These are phyloP conservation scores for Quercus engelmannii DNA, from an alignment of 306 rosid genomes.

Conservation along the genomic window DNA sequence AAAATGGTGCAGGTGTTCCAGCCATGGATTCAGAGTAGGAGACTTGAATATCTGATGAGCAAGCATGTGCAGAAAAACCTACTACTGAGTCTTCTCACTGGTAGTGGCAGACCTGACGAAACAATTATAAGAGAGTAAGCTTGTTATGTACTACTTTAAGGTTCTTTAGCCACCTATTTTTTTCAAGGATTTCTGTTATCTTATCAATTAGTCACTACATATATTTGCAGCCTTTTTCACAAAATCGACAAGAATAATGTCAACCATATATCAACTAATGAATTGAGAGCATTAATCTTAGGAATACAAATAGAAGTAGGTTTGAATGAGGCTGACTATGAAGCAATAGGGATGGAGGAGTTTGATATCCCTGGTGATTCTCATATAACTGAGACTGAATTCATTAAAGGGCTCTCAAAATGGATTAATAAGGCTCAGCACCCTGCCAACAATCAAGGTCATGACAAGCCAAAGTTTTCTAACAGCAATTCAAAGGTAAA, in stretches of 20 bases:
- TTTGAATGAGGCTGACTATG: constrained; percentile 20
- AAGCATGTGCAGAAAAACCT: neutral
- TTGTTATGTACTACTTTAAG: neutral
- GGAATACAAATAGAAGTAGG: constrained; percentile 34
- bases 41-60: constrained; percentile 28
- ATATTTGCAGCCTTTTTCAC: constrained; percentile 34
- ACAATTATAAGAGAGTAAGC: constrained; percentile 26
- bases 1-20: constrained; percentile 23
- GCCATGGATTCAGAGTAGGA: constrained; percentile 46
- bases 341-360: constrained; percentile 18
- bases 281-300: constrained; percentile 27
- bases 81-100: constrained; percentile 16
- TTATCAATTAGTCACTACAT: neutral
- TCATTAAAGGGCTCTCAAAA: constrained; percentile 28
- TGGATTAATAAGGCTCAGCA: constrained; percentile 18
- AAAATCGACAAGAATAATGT: constrained; percentile 21
- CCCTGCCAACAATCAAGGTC: neutral
- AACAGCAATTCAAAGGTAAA: constrained; percentile 7
- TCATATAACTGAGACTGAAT: constrained; percentile 25
- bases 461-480: neutral
- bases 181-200: neutral
- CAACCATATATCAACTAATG: constrained; percentile 8
- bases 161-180: neutral
- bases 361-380: constrained; percentile 24
- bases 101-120: constrained; percentile 19